Conservation (phyloP, 1,284 basidiomycete species). For the Rhodofomes roseus region DNA sequence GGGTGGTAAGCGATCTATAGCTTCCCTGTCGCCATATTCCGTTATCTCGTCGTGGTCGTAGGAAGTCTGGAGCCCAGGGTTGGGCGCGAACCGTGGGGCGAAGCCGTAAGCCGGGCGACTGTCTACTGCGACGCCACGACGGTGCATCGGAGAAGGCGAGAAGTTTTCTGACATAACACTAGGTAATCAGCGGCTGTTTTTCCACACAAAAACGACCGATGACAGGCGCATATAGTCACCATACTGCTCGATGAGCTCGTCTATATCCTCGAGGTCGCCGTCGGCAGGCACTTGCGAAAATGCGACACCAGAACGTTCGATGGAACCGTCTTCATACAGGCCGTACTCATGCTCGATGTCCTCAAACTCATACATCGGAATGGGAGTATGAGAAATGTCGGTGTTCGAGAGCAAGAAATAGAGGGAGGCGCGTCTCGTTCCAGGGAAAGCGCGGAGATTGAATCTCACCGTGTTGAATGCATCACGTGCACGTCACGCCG, state of each 20-base stretch:
- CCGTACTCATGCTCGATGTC: constrained; percentile 18
- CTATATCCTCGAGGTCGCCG: constrained; percentile 4
- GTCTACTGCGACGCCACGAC: constrained; percentile 5
- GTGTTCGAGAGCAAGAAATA: neutral
- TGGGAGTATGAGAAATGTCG: neutral
- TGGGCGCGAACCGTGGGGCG: constrained; percentile 1
- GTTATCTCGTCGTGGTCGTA: constrained; percentile 2
- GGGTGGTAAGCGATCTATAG: neutral
- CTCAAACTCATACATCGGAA: constrained; percentile 15
- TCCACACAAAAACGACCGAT: neutral
- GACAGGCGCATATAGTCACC: constrained; percentile 47
- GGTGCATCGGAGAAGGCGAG: constrained; percentile 39
- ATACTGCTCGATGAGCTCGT: constrained; percentile 8
- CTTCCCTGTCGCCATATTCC: constrained; percentile 4
- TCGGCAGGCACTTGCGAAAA: neutral
- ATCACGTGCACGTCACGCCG: constrained; percentile 13
- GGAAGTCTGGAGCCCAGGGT: neutral
- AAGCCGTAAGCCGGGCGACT: neutral
- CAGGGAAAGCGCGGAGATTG: constrained; percentile 5
- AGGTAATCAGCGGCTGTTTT: neutral
- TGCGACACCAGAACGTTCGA: constrained; percentile 5
- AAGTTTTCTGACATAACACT: constrained; percentile 28
- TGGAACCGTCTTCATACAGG: constrained; percentile 12
- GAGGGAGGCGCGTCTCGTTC: neutral
- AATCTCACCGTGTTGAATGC: constrained; percentile 1